Conservation (phyloP, 106 monocot species). For the Dendrobium officinale region DNA sequence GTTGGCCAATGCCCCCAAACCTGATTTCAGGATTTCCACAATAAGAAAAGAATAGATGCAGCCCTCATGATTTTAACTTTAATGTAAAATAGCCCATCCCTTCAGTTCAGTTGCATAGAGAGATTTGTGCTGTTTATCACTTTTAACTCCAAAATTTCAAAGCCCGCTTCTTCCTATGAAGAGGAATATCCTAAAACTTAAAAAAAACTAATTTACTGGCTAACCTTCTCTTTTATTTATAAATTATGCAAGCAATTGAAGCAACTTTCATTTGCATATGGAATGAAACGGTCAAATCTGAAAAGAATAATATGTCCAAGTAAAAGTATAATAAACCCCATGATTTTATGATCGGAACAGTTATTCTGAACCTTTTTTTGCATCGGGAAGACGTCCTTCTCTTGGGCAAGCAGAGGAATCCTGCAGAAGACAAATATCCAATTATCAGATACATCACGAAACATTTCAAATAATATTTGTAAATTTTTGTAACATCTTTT, state of each 20-base stretch:
- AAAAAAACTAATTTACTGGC: not conserved
- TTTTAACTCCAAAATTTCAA: not conserved
- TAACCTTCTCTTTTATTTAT: not conserved
- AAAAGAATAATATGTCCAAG: not conserved
- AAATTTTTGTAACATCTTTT: slow-evolving; percentile 1
- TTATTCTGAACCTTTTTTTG: slow-evolving; percentile 56
- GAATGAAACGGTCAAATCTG: not conserved
- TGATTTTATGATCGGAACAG: not conserved
- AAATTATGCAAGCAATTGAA: not conserved
- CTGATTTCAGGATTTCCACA: no score
- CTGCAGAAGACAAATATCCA: slow-evolving; percentile 30
- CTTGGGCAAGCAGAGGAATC: slow-evolving; percentile 77
- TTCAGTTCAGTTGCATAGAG: not conserved
- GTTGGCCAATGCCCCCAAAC: no score
- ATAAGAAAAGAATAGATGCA: no score
- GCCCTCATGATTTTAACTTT: not conserved
- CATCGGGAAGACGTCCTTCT: slow-evolving; percentile 93
- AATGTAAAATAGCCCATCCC: not conserved
- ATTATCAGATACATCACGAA: slow-evolving; percentile 2
- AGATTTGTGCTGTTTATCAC: not conserved
- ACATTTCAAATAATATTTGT: not conserved
- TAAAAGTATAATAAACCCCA: not conserved
- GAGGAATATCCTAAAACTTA: not conserved
- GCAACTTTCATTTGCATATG: not conserved
- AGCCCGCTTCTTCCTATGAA: not conserved